phyloP scores from a whole-genome alignment of 768 basidiomycete genomes.

The Agaricus blazei region DNA sequence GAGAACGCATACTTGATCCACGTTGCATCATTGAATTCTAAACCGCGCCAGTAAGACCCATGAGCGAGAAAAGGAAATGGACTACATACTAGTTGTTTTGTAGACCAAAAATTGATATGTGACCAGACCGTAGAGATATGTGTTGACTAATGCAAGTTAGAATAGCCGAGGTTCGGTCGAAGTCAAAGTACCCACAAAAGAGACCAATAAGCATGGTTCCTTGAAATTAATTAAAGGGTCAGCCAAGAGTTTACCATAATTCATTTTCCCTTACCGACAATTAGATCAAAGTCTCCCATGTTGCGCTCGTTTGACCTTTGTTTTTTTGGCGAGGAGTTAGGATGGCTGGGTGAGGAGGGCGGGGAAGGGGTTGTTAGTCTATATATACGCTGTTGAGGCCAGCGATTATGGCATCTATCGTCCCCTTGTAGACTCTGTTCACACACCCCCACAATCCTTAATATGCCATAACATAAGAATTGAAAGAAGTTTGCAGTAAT shows the following conservation, averaged over 20 bases:
- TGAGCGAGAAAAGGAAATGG: not conserved
- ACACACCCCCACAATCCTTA: too few relatives aligned
- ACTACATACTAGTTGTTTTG: conserved; percentile 19
- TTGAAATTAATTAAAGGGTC: conserved; percentile 3
- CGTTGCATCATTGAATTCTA: conserved; percentile 30
- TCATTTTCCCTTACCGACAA: not conserved
- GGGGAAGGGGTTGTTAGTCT: not conserved
- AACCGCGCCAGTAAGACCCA: not conserved
- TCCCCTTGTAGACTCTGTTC: too few relatives aligned
- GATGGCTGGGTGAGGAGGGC: not conserved
- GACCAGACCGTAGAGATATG: conserved; percentile 28
- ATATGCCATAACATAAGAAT: not conserved
- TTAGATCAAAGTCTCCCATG: conserved; percentile 20
- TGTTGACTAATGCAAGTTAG: conserved; percentile 13
- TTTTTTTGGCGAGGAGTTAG: not conserved
- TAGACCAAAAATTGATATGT: conserved; percentile 28
- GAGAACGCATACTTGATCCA: conserved; percentile 24
- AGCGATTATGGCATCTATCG: conserved; percentile 6
- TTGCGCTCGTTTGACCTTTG: not conserved
- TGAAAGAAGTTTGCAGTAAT: not conserved
- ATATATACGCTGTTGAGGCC: not conserved
- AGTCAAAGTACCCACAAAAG: conserved; percentile 17
- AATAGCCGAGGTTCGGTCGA: not conserved
- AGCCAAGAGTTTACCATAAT: not conserved
- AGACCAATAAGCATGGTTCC: conserved; percentile 28